Conservation (phyloP, 306 rosid species). For the Corylus heterophylla region DNA sequence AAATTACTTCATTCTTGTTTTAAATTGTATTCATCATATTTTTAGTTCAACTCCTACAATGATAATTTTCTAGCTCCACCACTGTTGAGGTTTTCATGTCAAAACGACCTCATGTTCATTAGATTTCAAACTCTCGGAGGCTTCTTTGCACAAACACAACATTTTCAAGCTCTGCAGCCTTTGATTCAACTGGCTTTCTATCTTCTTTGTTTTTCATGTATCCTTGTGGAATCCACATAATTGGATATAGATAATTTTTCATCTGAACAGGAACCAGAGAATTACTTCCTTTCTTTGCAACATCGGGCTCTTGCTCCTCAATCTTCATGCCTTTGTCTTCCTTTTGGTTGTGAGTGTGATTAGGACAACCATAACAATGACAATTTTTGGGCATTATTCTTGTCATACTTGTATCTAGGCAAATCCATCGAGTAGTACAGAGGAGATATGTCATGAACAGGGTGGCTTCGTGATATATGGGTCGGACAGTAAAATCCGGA, state of each 20-base stretch:
- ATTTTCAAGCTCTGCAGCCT: constrained; percentile 31
- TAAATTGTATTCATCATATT: too few species aligned
- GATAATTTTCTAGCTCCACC: too few species aligned
- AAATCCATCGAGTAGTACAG: constrained; percentile 46
- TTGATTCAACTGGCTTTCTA: constrained; percentile 9
- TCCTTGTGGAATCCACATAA: constrained; percentile 56
- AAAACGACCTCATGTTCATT: constrained; percentile 33
- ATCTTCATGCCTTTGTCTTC: constrained; percentile 44
- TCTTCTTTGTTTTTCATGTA: constrained; percentile 28
- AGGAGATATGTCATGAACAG: constrained; percentile 38
- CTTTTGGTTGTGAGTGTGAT: constrained; percentile 34
- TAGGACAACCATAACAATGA: constrained; percentile 66
- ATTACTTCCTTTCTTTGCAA: constrained; percentile 34
- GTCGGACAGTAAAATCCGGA: not conserved
- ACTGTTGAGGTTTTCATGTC: constrained; percentile 18
- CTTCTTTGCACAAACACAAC: constrained; percentile 6
- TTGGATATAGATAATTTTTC: constrained; percentile 42
- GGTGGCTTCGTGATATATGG: constrained; percentile 31
- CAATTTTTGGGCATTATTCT: constrained; percentile 31
- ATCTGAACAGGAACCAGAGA: constrained; percentile 38
- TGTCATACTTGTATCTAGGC: constrained; percentile 64
- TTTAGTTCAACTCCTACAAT: too few species aligned
- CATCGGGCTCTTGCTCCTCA: constrained; percentile 50
- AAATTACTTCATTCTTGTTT: too few species aligned
- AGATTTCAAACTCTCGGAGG: constrained; percentile 13